A percentile compares a stretch with the other conserved stretches of the same genome.
Conservation (phyloP, 1,139 yeast genomes). For the Pichia sp. region DNA sequence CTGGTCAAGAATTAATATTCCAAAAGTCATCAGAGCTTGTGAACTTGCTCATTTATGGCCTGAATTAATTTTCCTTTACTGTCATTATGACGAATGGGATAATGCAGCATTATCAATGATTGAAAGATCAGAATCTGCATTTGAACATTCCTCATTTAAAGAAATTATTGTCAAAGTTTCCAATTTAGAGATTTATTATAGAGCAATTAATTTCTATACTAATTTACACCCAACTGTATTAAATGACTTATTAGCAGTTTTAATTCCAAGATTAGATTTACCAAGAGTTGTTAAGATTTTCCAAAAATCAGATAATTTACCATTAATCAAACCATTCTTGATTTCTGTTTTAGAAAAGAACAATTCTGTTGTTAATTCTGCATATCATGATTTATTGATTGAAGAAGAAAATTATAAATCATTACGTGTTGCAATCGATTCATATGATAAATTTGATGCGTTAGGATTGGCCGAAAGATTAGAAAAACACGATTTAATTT, state of each 20-base stretch:
- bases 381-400: conserved; percentile 89
- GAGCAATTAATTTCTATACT: conserved; percentile 91
- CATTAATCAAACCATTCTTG: conserved; percentile 90
- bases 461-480: conserved; percentile 87
- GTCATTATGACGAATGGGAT: conserved; percentile 99
- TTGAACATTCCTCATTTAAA: conserved; percentile 90
- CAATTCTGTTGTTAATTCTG: conserved; percentile 85
- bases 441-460: conserved; percentile 87
- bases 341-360: conserved; percentile 88
- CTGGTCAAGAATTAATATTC: conserved; percentile 98
- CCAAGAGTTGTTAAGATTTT: conserved; percentile 94
- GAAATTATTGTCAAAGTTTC: conserved; percentile 93
- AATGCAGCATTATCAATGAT: conserved; percentile 98
- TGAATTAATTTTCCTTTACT: conserved; percentile 89
- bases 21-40: conserved; percentile 91
- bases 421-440: conserved; percentile 77
- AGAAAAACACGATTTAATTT: conserved; percentile 84
- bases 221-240: conserved; percentile 87
- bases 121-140: conserved; percentile 87
- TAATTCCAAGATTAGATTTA: conserved; percentile 88
- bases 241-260: conserved; percentile 75
- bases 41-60: conserved; percentile 95
- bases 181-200: conserved; percentile 92
- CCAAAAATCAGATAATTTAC: conserved; percentile 91
- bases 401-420: conserved; percentile 97